phyloP scores from a whole-genome alignment of 2,329 filamentous ascomycete species.

The Akanthomyces lecanii region DNA sequence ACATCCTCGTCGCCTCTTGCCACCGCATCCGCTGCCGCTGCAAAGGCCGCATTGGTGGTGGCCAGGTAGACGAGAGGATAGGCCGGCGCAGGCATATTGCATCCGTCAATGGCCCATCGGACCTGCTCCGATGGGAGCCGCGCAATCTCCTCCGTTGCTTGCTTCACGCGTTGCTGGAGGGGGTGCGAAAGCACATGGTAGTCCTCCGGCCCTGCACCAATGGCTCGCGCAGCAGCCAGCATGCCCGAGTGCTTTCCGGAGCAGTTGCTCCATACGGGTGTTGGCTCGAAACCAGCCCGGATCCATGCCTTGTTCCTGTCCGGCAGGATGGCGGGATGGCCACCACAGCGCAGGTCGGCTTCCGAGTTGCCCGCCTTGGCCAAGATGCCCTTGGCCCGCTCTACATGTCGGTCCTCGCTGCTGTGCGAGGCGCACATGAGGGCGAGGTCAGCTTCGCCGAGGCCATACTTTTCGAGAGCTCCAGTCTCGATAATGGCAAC shows the following conservation, averaged over 20 bases:
- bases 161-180: constrained; percentile 36
- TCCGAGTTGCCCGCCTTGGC: constrained; percentile 31
- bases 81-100: constrained; percentile 44
- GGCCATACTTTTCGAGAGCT: constrained; percentile 31
- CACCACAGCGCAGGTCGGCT: constrained; percentile 38
- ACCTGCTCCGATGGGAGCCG: constrained; percentile 26
- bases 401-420: constrained; percentile 38
- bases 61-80: constrained; percentile 35
- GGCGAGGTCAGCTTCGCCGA: constrained; percentile 40
- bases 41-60: constrained; percentile 34
- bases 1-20: not conserved
- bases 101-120: constrained; percentile 43
- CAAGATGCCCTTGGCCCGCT: constrained; percentile 36
- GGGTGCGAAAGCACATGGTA: constrained; percentile 37
- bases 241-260: constrained; percentile 47
- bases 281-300: constrained; percentile 33
- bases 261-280: constrained; percentile 40
- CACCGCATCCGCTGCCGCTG: constrained; percentile 27
- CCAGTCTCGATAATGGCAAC: constrained; percentile 42
- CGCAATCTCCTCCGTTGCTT: constrained; percentile 33
- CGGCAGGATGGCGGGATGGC: constrained; percentile 34
- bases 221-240: constrained; percentile 37
- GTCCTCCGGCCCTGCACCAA: constrained; percentile 28
- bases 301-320: constrained; percentile 37
- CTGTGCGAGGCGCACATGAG: constrained; percentile 46